Conservation (phyloP, 768 basidiomycete genomes). For the Mycena belliarum region DNA sequence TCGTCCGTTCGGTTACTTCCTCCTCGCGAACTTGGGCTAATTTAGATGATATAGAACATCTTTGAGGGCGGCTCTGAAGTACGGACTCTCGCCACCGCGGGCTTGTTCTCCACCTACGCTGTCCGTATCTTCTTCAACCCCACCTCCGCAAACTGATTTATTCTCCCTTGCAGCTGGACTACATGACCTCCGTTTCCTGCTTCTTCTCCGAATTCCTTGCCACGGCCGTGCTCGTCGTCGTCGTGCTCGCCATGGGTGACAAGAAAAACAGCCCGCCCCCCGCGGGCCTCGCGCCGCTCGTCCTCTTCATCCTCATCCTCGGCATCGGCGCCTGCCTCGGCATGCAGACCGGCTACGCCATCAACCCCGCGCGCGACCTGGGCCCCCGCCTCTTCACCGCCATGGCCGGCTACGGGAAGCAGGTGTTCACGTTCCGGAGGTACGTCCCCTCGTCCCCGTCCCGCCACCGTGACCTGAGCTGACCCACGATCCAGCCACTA, state of each 20-base stretch:
- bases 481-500: constrained; percentile 49
- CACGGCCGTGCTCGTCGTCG: constrained; percentile 52
- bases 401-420: constrained; percentile 71
- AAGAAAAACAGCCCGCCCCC: constrained; percentile 51
- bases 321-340: constrained; percentile 63
- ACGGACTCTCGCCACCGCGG: constrained; percentile 57
- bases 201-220: constrained; percentile 61
- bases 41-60: constrained; percentile 32
- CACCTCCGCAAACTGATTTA: background rate
- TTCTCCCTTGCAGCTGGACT: constrained; percentile 32
- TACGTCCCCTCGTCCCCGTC: constrained; percentile 23
- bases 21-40: background rate
- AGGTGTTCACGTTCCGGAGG: constrained; percentile 49
- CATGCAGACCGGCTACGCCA: constrained; percentile 56
- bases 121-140: constrained; percentile 35
- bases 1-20: constrained; percentile 30
- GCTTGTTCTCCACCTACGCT: constrained; percentile 60
- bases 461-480: constrained; percentile 8
- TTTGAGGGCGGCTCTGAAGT: constrained; percentile 57
- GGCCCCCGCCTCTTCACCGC: constrained; percentile 69
- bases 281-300: constrained; percentile 53
- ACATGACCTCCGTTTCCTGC: constrained; percentile 40
- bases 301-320: constrained; percentile 57
- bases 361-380: constrained; percentile 54
- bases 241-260: constrained; percentile 57